Base-by-base conservation (phyloP, 2,329 filamentous ascomycete genomes). In the Eutypella sp. region DNA sequence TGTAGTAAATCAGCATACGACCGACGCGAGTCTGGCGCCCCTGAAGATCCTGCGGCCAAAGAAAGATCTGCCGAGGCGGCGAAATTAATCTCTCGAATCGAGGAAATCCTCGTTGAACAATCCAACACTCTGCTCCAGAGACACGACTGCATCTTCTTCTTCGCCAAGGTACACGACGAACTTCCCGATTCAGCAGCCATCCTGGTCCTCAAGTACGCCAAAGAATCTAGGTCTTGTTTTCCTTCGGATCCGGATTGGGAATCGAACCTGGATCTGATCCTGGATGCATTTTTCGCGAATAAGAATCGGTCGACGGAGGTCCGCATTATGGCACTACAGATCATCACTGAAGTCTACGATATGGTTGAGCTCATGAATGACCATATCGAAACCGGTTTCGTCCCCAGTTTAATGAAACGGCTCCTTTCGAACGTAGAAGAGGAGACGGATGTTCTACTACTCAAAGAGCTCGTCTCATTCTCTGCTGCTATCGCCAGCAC, bases 181-280 rank as follows among this genome's bases (percentile, higher is more conserved):
- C 72, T 89, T 8, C 81, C 82, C 5, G 82, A 89, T 57, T 76
- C 78, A 4, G 78, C 81, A 8, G 82, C 78, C 2, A 76, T 75
- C 40, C 69, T 84, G 10, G 76, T 89, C 20, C 74, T 89, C 37
- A 76, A 81, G 38, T 81, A 87, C 59, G 86, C 84, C 52, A 75
- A 77, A 45, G 79, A 87, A 44, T 84, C 85, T 52, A 74, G 84
- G 39, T 83, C 81, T 56, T 86, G 87, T 55, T 85, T 84, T 38
- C 86, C 86, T 2, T 87, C 85, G 0, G 84, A 88, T 54, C 65
- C 74, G 40, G 71, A 79, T 29, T 90, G 85, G 86, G 75, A 85
- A 50, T 67, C 74, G 2, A 85, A 87, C 43, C 70, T 85, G 44
- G 67, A 69, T 15, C 66, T 79, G 22, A 73, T 89, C 2, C 62